Conservation (phyloP, 768 basidiomycete species). For the Peribolospora kevripleyi region DNA sequence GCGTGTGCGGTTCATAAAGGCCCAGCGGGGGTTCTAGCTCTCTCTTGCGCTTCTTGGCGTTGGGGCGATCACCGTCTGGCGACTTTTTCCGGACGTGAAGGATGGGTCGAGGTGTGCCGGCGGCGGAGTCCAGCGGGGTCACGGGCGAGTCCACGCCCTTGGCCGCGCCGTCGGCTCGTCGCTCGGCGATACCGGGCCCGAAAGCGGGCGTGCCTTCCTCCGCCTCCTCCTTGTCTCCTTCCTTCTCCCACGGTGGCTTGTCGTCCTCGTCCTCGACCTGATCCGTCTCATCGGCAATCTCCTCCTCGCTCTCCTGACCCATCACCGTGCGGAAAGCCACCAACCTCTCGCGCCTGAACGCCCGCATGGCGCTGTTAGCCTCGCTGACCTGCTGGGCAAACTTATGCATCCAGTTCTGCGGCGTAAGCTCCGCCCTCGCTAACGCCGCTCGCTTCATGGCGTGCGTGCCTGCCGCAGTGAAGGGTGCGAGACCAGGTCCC, state of each 20-base stretch:
- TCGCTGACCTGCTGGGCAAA: constrained; percentile 42
- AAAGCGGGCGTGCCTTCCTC: not conserved
- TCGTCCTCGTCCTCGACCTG: constrained; percentile 15
- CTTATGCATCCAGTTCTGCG: constrained; percentile 80
- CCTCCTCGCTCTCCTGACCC: constrained; percentile 8
- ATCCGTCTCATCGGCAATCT: constrained; percentile 15
- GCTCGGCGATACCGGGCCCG: not conserved
- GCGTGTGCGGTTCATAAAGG: constrained; percentile 60
- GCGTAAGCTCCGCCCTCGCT: constrained; percentile 52
- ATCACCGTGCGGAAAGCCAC: constrained; percentile 8
- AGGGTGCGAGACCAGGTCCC: constrained; percentile 57
- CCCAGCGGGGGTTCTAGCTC: constrained; percentile 30
- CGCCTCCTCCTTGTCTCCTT: constrained; percentile 7
- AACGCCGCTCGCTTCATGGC: constrained; percentile 58
- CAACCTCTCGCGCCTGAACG: constrained; percentile 17
- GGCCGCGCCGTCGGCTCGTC: not conserved
- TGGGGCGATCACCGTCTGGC: not conserved
- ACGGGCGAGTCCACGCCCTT: not conserved
- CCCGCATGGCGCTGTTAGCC: constrained; percentile 27
- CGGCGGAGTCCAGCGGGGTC: not conserved
- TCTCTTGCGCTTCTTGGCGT: constrained; percentile 6
- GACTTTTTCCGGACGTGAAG: not conserved
- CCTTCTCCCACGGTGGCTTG: constrained; percentile 5
- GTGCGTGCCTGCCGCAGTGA: constrained; percentile 62
- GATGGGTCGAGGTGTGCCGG: not conserved